Percentiles rank a stretch among this genome's conserved stretches.
phyloP scores from a whole-genome alignment of 139 green algal genomes.

The Auxenochlorella pyrenoidosa region DNA sequence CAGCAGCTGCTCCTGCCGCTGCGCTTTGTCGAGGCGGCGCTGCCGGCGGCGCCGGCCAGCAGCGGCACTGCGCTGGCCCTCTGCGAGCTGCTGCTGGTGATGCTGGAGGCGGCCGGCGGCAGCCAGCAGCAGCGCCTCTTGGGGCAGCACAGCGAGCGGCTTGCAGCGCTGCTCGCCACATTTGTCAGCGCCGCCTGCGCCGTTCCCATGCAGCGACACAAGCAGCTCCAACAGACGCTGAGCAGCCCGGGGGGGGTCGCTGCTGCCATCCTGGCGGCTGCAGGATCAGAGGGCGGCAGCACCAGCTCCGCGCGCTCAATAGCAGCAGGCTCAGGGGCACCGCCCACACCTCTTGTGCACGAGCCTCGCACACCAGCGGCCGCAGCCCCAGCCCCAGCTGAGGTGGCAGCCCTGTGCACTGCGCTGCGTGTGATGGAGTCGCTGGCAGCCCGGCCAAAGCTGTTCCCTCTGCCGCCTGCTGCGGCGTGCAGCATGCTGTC shows the following conservation, averaged over 20 bases:
- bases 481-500: conserved; percentile 12
- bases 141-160: conserved; percentile 19
- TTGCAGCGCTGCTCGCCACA: neutral
- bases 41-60: neutral
- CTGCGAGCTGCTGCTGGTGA: conserved; percentile 38
- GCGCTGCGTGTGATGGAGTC: conserved; percentile 47
- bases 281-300: neutral
- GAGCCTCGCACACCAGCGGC: too few relatives aligned
- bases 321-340: neutral
- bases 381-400: neutral
- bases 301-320: too few relatives aligned
- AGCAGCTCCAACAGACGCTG: neutral
- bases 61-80: conserved; percentile 1
- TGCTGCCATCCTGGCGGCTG: conserved; percentile 3
- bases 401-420: conserved; percentile 33
- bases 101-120: conserved; percentile 29
- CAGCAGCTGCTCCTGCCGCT: conserved; percentile 40
- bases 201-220: neutral
- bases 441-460: conserved; percentile 26
- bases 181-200: conserved; percentile 1
- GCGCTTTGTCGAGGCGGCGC: conserved; percentile 21
- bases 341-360: neutral
- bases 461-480: conserved; percentile 4
- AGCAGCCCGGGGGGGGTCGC: neutral
- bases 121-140: conserved; percentile 20